A percentile compares a stretch with the other conserved stretches of the same genome.
phyloP scores from a whole-genome alignment of 2,329 filamentous ascomycete species.

The Periconia sp. region DNA sequence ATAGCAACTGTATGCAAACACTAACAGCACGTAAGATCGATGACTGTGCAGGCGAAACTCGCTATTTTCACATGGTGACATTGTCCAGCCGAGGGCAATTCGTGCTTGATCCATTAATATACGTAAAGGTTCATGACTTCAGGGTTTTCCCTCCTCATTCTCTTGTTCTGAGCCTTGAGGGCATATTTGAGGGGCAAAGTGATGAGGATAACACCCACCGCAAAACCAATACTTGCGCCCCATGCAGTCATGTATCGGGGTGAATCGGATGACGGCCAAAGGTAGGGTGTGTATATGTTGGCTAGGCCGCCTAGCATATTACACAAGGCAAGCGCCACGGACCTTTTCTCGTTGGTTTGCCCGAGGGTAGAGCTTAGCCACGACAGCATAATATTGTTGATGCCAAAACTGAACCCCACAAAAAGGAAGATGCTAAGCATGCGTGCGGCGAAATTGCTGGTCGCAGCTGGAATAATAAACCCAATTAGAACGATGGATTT shows the following conservation, averaged over 20 bases:
- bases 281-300: constrained; percentile 39
- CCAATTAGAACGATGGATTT: constrained; percentile 31
- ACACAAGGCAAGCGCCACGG: constrained; percentile 43
- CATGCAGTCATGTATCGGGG: constrained; percentile 21
- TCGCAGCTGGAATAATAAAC: constrained; percentile 29
- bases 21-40: no score
- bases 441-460: constrained; percentile 31
- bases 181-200: constrained; percentile 20
- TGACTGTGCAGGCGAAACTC: no score
- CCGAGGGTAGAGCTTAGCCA: constrained; percentile 44
- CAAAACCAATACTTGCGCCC: constrained; percentile 22
- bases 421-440: constrained; percentile 39
- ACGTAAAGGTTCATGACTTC: constrained; percentile 24
- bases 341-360: constrained; percentile 46
- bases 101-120: constrained; percentile 8
- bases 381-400: constrained; percentile 39
- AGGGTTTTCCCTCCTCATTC: constrained; percentile 15
- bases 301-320: constrained; percentile 45
- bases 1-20: no score
- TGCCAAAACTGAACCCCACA: constrained; percentile 30
- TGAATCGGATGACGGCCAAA: constrained; percentile 22
- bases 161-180: constrained; percentile 21
- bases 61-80: no score
- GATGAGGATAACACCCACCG: constrained; percentile 14
- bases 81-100: no score